phyloP scores from a whole-genome alignment of 2,329 filamentous ascomycete species.

The Botrytis aclada region DNA sequence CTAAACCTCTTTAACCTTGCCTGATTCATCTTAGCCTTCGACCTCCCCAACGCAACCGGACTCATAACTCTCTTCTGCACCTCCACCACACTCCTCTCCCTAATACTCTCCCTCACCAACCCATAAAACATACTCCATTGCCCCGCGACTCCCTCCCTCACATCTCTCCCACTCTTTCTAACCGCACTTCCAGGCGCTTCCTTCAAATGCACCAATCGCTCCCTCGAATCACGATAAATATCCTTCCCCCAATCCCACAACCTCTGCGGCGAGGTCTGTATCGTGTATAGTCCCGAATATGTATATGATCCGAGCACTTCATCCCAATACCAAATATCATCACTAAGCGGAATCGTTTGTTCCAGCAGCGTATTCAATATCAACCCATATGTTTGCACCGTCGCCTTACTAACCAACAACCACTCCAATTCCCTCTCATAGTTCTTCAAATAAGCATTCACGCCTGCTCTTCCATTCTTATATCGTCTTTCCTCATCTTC shows the following conservation, averaged over 20 bases:
- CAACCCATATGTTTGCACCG: slow-evolving; percentile 83
- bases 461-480: background rate
- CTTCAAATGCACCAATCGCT: slow-evolving; percentile 33
- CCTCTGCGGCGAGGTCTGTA: slow-evolving; percentile 78
- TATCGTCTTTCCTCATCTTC: slow-evolving; percentile 35
- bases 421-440: slow-evolving; percentile 83
- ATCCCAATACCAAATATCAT: slow-evolving; percentile 96
- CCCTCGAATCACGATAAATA: slow-evolving; percentile 57
- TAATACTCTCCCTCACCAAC: slow-evolving; percentile 72
- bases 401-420: slow-evolving; percentile 86
- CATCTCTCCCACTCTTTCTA: slow-evolving; percentile 25
- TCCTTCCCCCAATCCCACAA: slow-evolving; percentile 70
- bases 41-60: slow-evolving; percentile 71
- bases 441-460: slow-evolving; percentile 40
- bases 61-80: slow-evolving; percentile 71
- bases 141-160: slow-evolving; percentile 43
- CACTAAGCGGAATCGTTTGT: slow-evolving; percentile 76
- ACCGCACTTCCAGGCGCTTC: slow-evolving; percentile 32
- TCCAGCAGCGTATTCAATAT: slow-evolving; percentile 75
- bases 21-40: slow-evolving; percentile 74
- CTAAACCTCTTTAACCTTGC: slow-evolving; percentile 67
- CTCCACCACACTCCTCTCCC: slow-evolving; percentile 67
- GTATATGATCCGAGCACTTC: slow-evolving; percentile 76
- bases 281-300: slow-evolving; percentile 76
- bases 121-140: slow-evolving; percentile 73